Percentiles rank a stretch among this genome's conserved stretches.
Evolutionary conservation across 345 rosid genomes (phyloP).

Genomic region (Theobroma cacao): DNA sequence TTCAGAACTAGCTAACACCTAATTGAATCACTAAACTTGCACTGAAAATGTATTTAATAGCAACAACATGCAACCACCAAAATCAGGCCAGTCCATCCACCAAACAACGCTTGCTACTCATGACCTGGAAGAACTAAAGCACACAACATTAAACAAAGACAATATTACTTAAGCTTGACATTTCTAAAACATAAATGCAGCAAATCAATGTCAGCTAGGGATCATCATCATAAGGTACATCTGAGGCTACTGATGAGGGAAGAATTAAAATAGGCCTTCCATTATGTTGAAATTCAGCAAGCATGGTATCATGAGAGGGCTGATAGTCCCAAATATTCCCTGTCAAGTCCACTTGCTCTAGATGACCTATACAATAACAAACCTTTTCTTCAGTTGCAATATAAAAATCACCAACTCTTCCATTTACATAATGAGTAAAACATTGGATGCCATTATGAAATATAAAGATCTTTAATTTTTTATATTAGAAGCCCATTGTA

Average conservation of each 20-base stretch:
- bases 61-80: neutral
- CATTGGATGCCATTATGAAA: neutral
- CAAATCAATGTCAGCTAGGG: conserved; percentile 40
- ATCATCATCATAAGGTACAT: conserved; percentile 75
- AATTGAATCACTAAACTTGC: neutral
- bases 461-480: neutral
- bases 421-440: neutral
- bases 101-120: neutral
- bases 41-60: neutral
- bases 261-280: conserved; percentile 64
- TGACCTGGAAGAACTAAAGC: neutral
- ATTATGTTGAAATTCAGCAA: conserved; percentile 53
- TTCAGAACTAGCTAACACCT: neutral
- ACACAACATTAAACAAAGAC: neutral
- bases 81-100: neutral
- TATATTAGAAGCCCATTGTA: neutral
- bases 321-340: conserved; percentile 55
- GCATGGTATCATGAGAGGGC: conserved; percentile 34
- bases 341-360: conserved; percentile 70
- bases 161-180: neutral
- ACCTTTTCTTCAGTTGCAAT: neutral
- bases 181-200: neutral
- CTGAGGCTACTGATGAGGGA: conserved; percentile 27
- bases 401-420: neutral
- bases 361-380: conserved; percentile 42